A percentile compares a stretch with the other conserved stretches of the same genome.
phyloP scores from a whole-genome alignment of 1,139 yeast species.

The Hemisphaericaspora xylanilytica region DNA sequence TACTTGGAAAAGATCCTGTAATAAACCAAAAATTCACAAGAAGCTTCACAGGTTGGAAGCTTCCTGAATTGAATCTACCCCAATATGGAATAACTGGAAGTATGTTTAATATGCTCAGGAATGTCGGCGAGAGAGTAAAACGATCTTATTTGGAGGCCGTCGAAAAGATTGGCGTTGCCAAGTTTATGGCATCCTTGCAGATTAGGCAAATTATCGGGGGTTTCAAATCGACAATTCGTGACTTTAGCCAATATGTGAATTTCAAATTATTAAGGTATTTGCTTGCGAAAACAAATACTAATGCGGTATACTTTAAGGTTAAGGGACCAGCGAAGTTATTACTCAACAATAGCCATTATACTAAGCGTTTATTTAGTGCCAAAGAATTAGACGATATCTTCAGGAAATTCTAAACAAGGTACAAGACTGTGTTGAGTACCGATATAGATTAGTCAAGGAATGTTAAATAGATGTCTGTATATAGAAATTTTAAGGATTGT shows the following conservation, averaged over 20 bases:
- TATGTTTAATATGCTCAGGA: background rate
- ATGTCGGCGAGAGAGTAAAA: background rate
- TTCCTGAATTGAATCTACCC: constrained; percentile 10
- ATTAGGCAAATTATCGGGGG: background rate
- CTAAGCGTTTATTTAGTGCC: constrained; percentile 19
- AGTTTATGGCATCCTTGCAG: background rate
- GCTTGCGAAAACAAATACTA: constrained; percentile 14
- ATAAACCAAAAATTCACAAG: background rate
- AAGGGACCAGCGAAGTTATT: constrained; percentile 28
- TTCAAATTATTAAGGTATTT: constrained; percentile 11
- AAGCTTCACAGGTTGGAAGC: background rate
- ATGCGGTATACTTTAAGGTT: constrained; percentile 23
- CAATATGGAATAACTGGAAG: constrained; percentile 8
- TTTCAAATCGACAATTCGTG: background rate
- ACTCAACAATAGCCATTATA: constrained; percentile 16
- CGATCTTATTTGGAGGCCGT: background rate
- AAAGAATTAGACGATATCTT: constrained; percentile 19
- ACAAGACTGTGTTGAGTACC: no score
- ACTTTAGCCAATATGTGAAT: constrained; percentile 1
- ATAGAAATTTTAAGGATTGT: no score
- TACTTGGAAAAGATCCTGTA: background rate
- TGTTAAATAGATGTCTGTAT: background rate
- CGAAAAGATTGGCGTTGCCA: background rate
- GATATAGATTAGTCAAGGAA: no score
- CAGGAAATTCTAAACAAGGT: background rate